Percentiles rank a stretch among this genome's conserved stretches.
Evolutionary conservation across 208 protist genomes (phyloP).

Genomic region (Crithidia fasciculata): DNA sequence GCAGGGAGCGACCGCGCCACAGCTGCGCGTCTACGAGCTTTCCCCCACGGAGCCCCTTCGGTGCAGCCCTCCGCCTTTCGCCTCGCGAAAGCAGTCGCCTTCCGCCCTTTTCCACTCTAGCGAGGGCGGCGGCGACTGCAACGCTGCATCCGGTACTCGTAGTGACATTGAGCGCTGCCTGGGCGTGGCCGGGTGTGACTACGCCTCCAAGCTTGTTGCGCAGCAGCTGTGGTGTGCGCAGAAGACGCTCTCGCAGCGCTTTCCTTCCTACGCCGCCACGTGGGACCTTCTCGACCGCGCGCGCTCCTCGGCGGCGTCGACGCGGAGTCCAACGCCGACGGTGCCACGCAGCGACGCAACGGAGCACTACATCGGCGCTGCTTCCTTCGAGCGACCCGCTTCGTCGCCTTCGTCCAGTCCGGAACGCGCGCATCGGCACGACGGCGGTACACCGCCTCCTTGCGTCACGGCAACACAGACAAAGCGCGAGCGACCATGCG

Average conservation of each 20-base stretch:
- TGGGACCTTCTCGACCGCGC: constrained; percentile 41
- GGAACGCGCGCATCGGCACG: background rate
- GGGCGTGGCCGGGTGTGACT: constrained; percentile 21
- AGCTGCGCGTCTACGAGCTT: constrained; percentile 31
- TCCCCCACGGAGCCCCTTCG: background rate
- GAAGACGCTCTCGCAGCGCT: constrained; percentile 44
- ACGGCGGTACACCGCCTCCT: constrained; percentile 20
- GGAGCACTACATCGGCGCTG: background rate
- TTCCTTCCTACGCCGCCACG: constrained; percentile 32
- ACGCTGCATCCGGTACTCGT: background rate
- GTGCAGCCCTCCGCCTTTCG: constrained; percentile 26
- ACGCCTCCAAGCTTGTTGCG: constrained; percentile 27
- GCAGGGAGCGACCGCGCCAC: background rate
- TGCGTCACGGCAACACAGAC: constrained; percentile 26
- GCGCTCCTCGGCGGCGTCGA: constrained; percentile 24
- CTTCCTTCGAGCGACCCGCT: background rate
- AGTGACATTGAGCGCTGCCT: constrained; percentile 21
- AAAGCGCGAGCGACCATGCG: constrained; percentile 25
- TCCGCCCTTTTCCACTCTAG: background rate
- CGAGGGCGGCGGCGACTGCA: background rate
- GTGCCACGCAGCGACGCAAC: constrained; percentile 26
- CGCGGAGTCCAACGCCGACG: constrained; percentile 41
- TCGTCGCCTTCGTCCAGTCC: background rate
- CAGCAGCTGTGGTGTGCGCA: constrained; percentile 51
- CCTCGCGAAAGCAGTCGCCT: background rate